phyloP scores from a whole-genome alignment of 352 stramenopile genomes.

The Globisporangium perplexum region DNA sequence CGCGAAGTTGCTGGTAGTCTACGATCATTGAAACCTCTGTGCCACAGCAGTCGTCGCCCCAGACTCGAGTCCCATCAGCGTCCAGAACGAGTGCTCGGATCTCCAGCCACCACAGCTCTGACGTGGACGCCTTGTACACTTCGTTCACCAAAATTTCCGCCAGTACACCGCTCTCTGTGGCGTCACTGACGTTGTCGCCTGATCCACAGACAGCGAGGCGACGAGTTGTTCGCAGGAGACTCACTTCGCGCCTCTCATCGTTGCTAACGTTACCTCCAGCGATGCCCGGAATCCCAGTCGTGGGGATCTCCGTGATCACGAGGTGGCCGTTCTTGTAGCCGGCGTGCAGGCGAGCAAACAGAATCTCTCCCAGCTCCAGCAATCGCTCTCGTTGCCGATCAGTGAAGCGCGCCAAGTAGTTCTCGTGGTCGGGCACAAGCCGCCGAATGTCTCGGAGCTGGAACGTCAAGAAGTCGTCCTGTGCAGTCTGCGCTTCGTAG shows the following conservation, averaged over 20 bases:
- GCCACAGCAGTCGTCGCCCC: not conserved
- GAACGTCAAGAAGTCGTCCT: constrained; percentile 45
- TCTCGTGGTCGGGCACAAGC: constrained; percentile 30
- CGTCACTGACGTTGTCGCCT: not conserved
- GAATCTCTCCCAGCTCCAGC: constrained; percentile 34
- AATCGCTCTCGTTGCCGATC: constrained; percentile 28
- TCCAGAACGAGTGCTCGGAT: constrained; percentile 31
- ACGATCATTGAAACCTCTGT: constrained; percentile 17
- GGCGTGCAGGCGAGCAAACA: constrained; percentile 38
- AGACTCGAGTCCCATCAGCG: not conserved
- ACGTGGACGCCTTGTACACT: constrained; percentile 38
- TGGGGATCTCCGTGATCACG: constrained; percentile 37
- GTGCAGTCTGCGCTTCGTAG: constrained; percentile 39
- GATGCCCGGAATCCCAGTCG: constrained; percentile 1
- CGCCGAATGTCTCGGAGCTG: constrained; percentile 39
- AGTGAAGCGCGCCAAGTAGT: constrained; percentile 22
- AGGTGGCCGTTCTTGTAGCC: constrained; percentile 72
- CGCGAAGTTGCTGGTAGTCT: constrained; percentile 30
- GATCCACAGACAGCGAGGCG: constrained; percentile 16
- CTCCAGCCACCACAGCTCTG: constrained; percentile 62
- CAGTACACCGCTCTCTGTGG: constrained; percentile 7
- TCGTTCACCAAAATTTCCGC: constrained; percentile 48
- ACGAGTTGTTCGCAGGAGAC: constrained; percentile 45
- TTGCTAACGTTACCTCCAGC: constrained; percentile 13
- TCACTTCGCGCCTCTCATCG: constrained; percentile 16